Percentiles rank a stretch among this genome's conserved stretches.
phyloP scores from a whole-genome alignment of 1,284 basidiomycete species.

The Apiotrichum mycotoxinovorans region DNA sequence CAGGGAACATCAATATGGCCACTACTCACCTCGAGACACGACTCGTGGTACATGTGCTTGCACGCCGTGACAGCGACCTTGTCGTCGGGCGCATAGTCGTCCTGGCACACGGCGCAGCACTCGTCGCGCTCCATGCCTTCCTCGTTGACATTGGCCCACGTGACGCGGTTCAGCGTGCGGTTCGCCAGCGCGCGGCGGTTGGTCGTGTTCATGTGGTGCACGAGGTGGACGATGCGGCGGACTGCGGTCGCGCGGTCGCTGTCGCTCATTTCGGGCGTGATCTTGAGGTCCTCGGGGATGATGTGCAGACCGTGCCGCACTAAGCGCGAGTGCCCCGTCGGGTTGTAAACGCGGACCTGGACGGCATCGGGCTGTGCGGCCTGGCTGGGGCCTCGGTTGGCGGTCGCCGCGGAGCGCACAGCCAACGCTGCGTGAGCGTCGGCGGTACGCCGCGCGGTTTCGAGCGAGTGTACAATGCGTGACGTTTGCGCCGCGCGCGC shows the following conservation, averaged over 20 bases:
- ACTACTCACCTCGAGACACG: conserved; percentile 38
- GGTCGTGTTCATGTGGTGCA: not conserved
- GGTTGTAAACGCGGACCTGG: not conserved
- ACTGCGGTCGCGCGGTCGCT: not conserved
- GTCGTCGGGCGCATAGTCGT: conserved; percentile 24
- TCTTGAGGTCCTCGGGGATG: not conserved
- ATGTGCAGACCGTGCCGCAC: not conserved
- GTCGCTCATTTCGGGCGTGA: not conserved
- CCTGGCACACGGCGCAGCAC: conserved; percentile 31
- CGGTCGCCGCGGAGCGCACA: too few relatives aligned
- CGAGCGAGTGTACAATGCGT: too few relatives aligned
- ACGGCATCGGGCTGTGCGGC: not conserved
- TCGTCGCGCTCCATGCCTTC: conserved; percentile 31
- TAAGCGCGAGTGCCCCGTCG: too few relatives aligned
- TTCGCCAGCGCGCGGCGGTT: not conserved
- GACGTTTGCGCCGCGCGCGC: too few relatives aligned
- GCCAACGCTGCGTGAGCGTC: too few relatives aligned
- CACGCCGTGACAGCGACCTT: conserved; percentile 35
- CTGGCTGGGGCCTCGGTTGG: too few relatives aligned
- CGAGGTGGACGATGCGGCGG: not conserved
- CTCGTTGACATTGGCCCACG: not conserved
- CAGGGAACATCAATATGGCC: too few relatives aligned
- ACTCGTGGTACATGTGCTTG: conserved; percentile 44
- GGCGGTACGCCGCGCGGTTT: too few relatives aligned
- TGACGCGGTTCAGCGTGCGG: not conserved